Evolutionary conservation across 2,329 filamentous ascomycete species (phyloP).

Genomic region (Zymoseptoria passerinii): DNA sequence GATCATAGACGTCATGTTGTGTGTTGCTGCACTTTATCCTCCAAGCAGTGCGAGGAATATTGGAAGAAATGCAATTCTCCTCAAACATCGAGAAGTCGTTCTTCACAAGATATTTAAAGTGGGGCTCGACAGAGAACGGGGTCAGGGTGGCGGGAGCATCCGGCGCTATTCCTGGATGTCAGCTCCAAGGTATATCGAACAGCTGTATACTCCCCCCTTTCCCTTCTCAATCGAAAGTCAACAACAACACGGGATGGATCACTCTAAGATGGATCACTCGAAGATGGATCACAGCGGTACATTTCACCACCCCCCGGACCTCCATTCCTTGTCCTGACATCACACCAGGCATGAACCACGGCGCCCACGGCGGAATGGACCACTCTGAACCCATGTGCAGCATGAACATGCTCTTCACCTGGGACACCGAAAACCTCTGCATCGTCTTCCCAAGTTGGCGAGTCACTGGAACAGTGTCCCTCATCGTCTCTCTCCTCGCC

Average conservation of each 20-base stretch:
- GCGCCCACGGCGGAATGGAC: conserved; percentile 36
- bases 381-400: conserved; percentile 61
- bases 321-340: background rate
- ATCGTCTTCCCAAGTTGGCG: conserved; percentile 93
- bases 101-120: background rate
- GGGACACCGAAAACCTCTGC: conserved; percentile 87
- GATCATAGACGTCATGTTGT: conserved; percentile 46
- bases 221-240: background rate
- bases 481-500: conserved; percentile 73
- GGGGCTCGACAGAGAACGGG: background rate
- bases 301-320: background rate
- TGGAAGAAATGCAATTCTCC: background rate
- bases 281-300: conserved; percentile 13
- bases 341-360: background rate
- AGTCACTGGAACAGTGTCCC: conserved; percentile 62
- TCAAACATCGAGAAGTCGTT: background rate
- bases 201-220: background rate
- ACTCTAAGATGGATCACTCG: conserved; percentile 15
- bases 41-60: background rate
- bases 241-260: background rate
- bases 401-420: conserved; percentile 95
- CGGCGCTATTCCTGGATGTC: background rate
- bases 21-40: background rate
- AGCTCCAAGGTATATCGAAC: background rate
- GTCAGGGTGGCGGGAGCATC: background rate